Evolutionary conservation across 495 filamentous ascomycete species (phyloP), one percentile per base, ranked within the genome.

Genomic region (Tuber borchii): DNA sequence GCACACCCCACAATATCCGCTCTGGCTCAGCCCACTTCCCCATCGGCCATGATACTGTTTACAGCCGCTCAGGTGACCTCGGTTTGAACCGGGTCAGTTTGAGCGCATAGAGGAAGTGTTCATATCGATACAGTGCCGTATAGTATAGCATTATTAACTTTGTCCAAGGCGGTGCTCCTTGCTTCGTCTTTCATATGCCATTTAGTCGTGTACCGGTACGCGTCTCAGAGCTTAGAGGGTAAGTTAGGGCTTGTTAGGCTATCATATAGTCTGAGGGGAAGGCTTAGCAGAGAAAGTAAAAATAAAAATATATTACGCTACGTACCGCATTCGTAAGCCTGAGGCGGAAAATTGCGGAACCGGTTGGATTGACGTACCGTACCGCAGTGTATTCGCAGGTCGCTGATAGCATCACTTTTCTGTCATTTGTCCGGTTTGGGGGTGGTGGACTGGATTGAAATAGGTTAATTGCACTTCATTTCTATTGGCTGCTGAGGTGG

Each of bases 401-500:
- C 12, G 56, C 34, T 17, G 56, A 65, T 65, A 65, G 14, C 26
- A 9, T n/a, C n/a, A 61, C 51, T 26, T 12, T 61, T 61, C 26
- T 5, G 9, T 26, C n/a, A 61, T 61, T 61, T 26, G 1, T 61
- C 51, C 22, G 10, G 51, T 31, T 12, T 34, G 56, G 16, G 71
- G n/a, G 34, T 71, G n/a, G 34, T 48, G 56, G 56, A 17, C 56
- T 16, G 56, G 14, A 65, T 65, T 65, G 56, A 65, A 65, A 65
- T 65, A 65, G 56, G 56, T 65, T 65, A 65, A 65, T 65, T 65
- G 56, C 56, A 65, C 56, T 65, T 65, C 56, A 31, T 65, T 34
- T 65, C 12, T 61, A 61, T 61, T 61, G 51, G 31, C n/a, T 22
- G 40, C 44, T 42, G 14, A 20, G 26, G 69, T 34, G 69, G 40